Evolutionary conservation across 176 grass and related monocot species (phyloP).

Genomic region (Oropetium thomaeum): DNA sequence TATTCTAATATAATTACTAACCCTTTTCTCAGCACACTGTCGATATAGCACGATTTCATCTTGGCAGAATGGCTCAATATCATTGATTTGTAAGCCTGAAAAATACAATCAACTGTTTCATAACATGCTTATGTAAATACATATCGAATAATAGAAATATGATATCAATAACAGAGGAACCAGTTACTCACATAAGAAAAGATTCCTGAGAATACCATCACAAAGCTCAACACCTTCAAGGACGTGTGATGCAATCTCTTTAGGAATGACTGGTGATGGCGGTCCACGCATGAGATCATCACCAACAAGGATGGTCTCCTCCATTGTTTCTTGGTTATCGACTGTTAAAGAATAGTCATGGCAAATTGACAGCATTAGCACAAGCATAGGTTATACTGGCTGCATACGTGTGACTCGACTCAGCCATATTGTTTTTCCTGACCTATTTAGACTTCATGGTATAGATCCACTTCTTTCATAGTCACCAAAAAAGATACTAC

Average conservation of each 20-base stretch:
- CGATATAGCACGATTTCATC: slow-evolving; percentile 90
- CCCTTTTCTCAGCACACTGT: slow-evolving; percentile 76
- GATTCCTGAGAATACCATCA: slow-evolving; percentile 86
- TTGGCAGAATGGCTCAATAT: slow-evolving; percentile 95
- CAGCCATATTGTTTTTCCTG: background rate
- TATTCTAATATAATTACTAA: slow-evolving; percentile 44
- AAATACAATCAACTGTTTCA: slow-evolving; percentile 8
- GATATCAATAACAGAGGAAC: background rate
- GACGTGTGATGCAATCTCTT: slow-evolving; percentile 87
- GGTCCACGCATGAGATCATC: slow-evolving; percentile 92
- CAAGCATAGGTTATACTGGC: background rate
- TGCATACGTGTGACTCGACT: background rate
- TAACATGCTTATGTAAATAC: slow-evolving; percentile 11
- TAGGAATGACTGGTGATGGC: slow-evolving; percentile 80
- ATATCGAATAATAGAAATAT: slow-evolving; percentile 15
- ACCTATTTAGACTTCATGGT: background rate
- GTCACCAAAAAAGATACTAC: background rate
- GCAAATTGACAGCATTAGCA: background rate
- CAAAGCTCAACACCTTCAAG: slow-evolving; percentile 93
- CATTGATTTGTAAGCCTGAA: slow-evolving; percentile 90
- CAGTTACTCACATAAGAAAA: slow-evolving; percentile 84
- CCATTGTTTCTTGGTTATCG: slow-evolving; percentile 86
- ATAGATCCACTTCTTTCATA: background rate
- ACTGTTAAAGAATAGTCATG: slow-evolving; percentile 38
- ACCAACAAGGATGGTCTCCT: slow-evolving; percentile 85